Evolutionary conservation across 306 rosid genomes (phyloP).

Genomic region (Betula pendula): DNA sequence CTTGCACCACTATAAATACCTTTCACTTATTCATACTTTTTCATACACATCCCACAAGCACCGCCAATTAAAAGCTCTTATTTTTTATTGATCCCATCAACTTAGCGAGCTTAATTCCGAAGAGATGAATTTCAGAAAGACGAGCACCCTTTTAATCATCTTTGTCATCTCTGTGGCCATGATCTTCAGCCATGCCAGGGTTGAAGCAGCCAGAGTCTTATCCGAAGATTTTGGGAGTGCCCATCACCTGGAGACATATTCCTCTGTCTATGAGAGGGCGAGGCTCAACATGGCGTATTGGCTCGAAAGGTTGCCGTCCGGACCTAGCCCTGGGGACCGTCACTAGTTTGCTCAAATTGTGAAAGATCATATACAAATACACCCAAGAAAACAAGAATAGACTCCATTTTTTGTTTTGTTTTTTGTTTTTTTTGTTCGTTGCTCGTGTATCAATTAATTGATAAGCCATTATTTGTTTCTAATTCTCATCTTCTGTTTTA

Average conservation of each 20-base stretch:
- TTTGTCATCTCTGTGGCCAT: no score
- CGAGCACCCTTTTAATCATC: no score
- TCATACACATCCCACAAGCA: constrained; percentile 1
- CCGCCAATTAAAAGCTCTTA: not conserved
- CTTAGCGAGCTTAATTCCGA: not conserved
- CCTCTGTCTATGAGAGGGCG: constrained; percentile 26
- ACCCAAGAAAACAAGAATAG: not conserved
- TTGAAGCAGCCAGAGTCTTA: no score
- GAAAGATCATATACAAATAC: not conserved
- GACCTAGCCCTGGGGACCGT: constrained; percentile 41
- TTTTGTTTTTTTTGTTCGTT: no score
- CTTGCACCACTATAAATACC: constrained; percentile 25
- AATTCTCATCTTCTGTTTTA: no score
- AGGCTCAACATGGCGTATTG: constrained; percentile 29
- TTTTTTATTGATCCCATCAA: not conserved
- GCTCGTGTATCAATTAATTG: no score
- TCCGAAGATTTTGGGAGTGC: no score
- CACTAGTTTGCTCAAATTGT: constrained; percentile 18
- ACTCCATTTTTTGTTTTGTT: no score
- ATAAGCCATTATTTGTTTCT: no score
- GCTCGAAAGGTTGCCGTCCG: constrained; percentile 36
- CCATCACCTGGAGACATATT: constrained; percentile 27
- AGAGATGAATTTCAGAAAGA: constrained; percentile 32
- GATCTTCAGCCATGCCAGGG: no score
- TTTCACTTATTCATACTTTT: no score